Evolutionary conservation across 2,329 filamentous ascomycete species (phyloP).

Genomic region (Monilinia laxa): DNA sequence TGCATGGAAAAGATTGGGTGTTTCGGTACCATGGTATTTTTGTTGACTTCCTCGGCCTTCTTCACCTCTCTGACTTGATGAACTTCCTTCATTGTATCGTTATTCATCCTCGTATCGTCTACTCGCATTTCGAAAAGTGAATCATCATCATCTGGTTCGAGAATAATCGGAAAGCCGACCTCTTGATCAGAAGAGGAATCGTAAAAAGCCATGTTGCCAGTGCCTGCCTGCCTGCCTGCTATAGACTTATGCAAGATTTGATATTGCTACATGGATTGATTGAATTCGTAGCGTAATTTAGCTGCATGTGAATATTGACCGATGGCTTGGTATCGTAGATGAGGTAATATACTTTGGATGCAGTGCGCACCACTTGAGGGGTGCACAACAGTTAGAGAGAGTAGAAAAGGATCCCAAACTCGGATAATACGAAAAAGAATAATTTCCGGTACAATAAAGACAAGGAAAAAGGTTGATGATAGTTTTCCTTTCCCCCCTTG

Average conservation of each 20-base stretch:
- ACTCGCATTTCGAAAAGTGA: slow-evolving; percentile 20
- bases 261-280: slow-evolving; percentile 22
- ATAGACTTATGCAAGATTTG: slow-evolving; percentile 24
- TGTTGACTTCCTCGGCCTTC: slow-evolving; percentile 2
- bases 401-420: not conserved
- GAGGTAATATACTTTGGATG: slow-evolving; percentile 18
- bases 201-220: slow-evolving; percentile 28
- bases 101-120: slow-evolving; percentile 25
- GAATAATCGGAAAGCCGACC: slow-evolving; percentile 29
- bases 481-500: not conserved
- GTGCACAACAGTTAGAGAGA: not conserved
- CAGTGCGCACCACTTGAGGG: slow-evolving; percentile 12
- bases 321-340: slow-evolving; percentile 11
- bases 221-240: not conserved
- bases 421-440: not conserved
- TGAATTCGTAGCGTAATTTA: slow-evolving; percentile 6
- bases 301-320: slow-evolving; percentile 23
- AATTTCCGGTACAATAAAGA: not conserved
- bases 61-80: slow-evolving; percentile 22
- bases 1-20: slow-evolving; percentile 79
- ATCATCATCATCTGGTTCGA: slow-evolving; percentile 28
- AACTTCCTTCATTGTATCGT: slow-evolving; percentile 35
- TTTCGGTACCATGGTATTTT: slow-evolving; percentile 42
- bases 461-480: not conserved
- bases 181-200: slow-evolving; percentile 28